A percentile compares a stretch with the other conserved stretches of the same genome.
phyloP scores from a whole-genome alignment of 805 yeast genomes.

The Candida andamanensis region DNA sequence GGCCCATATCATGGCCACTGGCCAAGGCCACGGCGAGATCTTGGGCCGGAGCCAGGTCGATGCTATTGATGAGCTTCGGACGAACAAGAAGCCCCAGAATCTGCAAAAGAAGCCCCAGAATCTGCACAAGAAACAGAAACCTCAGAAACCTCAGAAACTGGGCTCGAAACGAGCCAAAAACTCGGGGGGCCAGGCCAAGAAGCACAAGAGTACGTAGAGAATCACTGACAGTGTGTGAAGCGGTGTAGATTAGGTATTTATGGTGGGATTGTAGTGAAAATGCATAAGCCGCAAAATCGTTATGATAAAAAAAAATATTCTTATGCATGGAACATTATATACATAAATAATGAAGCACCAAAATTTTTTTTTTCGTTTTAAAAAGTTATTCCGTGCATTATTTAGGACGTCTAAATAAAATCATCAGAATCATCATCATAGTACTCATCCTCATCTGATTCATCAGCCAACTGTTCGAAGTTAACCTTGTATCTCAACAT shows the following conservation, averaged over 20 bases:
- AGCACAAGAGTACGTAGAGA: too few relatives aligned
- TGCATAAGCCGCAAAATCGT: too few relatives aligned
- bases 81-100: constrained; percentile 8
- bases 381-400: too few relatives aligned
- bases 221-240: too few relatives aligned
- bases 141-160: not conserved
- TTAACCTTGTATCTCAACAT: constrained; percentile 92
- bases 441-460: constrained; percentile 77
- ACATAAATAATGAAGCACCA: too few relatives aligned
- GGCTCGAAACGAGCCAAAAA: not conserved
- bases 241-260: too few relatives aligned
- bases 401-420: constrained; percentile 29
- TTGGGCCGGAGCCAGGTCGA: constrained; percentile 64
- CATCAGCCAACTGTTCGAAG: constrained; percentile 91
- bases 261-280: too few relatives aligned
- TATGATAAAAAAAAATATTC: too few relatives aligned
- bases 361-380: too few relatives aligned
- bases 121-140: not conserved
- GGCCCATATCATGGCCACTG: constrained; percentile 70
- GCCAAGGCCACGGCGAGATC: constrained; percentile 60
- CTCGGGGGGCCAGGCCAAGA: too few relatives aligned
- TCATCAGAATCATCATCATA: constrained; percentile 65
- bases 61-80: constrained; percentile 58
- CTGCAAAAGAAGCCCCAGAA: constrained; percentile 4
- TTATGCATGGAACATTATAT: too few relatives aligned